Evolutionary conservation across 495 filamentous ascomycete genomes (phyloP).

Genomic region (Hypoxylon fuscum): DNA sequence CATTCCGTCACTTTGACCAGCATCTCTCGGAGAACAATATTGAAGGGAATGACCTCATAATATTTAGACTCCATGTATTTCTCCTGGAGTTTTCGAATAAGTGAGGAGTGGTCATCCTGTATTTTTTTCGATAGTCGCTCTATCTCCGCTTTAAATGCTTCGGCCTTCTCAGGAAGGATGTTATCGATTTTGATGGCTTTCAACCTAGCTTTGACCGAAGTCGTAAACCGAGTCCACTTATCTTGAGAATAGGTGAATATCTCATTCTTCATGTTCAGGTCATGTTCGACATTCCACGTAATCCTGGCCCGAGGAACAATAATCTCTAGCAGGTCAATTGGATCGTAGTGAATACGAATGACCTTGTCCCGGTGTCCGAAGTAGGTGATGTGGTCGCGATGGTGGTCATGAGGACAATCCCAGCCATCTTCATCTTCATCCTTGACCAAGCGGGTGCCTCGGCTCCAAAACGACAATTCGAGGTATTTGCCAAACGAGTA

Average conservation of each 20-base stretch:
- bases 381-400: conserved; percentile 88
- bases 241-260: conserved; percentile 80
- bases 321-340: conserved; percentile 92
- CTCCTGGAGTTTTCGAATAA: conserved; percentile 81
- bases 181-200: conserved; percentile 90
- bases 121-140: conserved; percentile 77
- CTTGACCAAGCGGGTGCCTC: conserved; percentile 77
- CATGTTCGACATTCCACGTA: conserved; percentile 97
- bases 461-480: conserved; percentile 95
- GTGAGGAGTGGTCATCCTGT: conserved; percentile 77
- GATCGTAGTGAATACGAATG: conserved; percentile 89
- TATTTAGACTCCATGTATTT: conserved; percentile 93
- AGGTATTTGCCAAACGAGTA: conserved; percentile 99
- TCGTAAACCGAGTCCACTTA: conserved; percentile 83
- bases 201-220: conserved; percentile 81
- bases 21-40: conserved; percentile 83
- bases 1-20: conserved; percentile 94
- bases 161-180: conserved; percentile 83
- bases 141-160: conserved; percentile 82
- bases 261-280: conserved; percentile 92
- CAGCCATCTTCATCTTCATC: conserved; percentile 59
- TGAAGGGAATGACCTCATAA: conserved; percentile 94
- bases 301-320: conserved; percentile 88
- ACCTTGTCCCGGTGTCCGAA: conserved; percentile 90
- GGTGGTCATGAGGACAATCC: conserved; percentile 87